These are phyloP conservation scores for Pleodorina starrii DNA, from an alignment of 139 green algal species.

Conservation along the genomic window DNA sequence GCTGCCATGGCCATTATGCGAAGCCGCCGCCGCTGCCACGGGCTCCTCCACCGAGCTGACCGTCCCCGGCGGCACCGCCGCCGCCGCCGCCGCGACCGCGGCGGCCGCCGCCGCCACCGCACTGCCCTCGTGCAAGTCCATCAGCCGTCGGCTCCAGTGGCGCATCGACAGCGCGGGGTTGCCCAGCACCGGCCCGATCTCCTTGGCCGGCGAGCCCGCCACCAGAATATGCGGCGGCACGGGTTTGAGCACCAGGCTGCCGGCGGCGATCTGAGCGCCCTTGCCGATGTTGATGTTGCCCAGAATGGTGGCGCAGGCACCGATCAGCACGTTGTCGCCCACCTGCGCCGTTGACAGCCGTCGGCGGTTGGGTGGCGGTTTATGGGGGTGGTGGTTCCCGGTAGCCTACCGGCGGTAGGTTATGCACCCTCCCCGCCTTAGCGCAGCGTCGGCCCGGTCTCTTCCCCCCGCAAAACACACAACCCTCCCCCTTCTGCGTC, in stretches of 20 bases:
- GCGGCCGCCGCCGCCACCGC: neutral
- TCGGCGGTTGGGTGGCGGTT: too few species aligned
- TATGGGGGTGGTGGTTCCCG: too few species aligned
- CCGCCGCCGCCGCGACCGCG: too few species aligned
- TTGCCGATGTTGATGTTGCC: slow-evolving; percentile 95
- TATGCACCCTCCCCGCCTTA: too few species aligned
- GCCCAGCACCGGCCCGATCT: slow-evolving; percentile 81
- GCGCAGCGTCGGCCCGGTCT: too few species aligned
- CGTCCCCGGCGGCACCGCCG: neutral
- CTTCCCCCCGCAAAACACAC: too few species aligned
- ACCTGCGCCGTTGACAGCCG: too few species aligned
- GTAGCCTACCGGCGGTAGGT: too few species aligned
- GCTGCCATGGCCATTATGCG: too few species aligned
- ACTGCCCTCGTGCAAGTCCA: neutral
- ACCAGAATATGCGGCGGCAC: slow-evolving; percentile 88
- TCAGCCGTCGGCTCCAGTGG: slow-evolving; percentile 53
- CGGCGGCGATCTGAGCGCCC: slow-evolving; percentile 89
- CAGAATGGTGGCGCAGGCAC: slow-evolving; percentile 86
- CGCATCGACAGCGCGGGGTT: slow-evolving; percentile 65
- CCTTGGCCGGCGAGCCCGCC: slow-evolving; percentile 88
- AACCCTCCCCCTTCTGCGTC: too few species aligned
- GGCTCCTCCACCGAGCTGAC: neutral
- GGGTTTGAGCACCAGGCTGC: slow-evolving; percentile 92
- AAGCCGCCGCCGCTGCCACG: neutral
- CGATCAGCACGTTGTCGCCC: slow-evolving; percentile 78